These are phyloP conservation scores for Pyrrhoderma noxium DNA, from an alignment of 1,284 basidiomycete genomes.

Conservation along the genomic window DNA sequence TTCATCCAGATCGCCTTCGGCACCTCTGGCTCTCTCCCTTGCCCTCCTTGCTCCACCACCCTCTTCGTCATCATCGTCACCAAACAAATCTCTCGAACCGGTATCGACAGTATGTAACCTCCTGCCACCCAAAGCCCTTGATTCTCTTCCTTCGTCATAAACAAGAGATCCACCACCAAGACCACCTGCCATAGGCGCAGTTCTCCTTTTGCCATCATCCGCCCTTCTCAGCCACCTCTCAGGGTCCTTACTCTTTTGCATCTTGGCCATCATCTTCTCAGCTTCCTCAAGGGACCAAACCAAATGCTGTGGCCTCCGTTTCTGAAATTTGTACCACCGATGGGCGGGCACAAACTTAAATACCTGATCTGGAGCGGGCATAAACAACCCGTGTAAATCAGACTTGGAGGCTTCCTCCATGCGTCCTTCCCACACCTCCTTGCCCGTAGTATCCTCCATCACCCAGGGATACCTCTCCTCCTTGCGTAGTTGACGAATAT, in stretches of 20 bases:
- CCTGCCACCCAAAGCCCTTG: conserved; percentile 57
- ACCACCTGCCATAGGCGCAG: conserved; percentile 34
- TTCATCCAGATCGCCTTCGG: conserved; percentile 74
- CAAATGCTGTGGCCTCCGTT: conserved; percentile 55
- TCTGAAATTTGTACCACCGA: conserved; percentile 87
- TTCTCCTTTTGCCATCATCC: conserved; percentile 41
- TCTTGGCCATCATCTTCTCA: conserved; percentile 52
- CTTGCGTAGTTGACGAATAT: conserved; percentile 58
- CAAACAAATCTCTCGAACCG: conserved; percentile 52
- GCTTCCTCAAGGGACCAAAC: conserved; percentile 66
- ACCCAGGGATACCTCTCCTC: conserved; percentile 90
- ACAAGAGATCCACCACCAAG: conserved; percentile 40
- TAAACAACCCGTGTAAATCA: conserved; percentile 38
- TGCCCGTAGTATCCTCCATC: conserved; percentile 64
- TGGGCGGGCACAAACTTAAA: conserved; percentile 84
- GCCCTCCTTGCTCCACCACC: conserved; percentile 37
- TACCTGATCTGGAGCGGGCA: conserved; percentile 65
- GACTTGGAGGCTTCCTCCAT: conserved; percentile 69
- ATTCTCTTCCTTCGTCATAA: conserved; percentile 30
- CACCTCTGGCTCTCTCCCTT: conserved; percentile 51
- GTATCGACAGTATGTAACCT: conserved; percentile 56
- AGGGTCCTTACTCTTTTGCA: conserved; percentile 63
- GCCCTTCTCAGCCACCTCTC: conserved; percentile 60
- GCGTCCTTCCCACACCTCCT: conserved; percentile 72
- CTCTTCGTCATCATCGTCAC: conserved; percentile 43